Evolutionary conservation across 192 early-diverging fungal genomes (phyloP), one percentile per base, ranked within the genome.

Genomic region (Funneliformis geosporum): DNA sequence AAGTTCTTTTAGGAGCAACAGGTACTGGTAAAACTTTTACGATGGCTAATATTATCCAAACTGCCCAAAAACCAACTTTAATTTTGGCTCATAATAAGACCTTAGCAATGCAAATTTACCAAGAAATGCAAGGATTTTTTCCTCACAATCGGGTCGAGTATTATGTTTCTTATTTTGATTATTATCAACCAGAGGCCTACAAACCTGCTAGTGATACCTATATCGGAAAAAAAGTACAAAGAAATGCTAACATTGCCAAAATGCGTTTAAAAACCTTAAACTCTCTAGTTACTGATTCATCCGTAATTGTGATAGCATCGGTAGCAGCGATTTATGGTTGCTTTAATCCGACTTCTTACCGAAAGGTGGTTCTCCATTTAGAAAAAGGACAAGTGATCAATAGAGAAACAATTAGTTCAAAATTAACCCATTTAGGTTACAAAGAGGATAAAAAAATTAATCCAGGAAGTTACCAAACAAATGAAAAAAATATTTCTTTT

Each of bases 101-200:
- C 5, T 23, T 73, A 28, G 70, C 70, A 1, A 73, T 73, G 70
- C 70, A 73, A 73, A 73, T 73, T 50, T 73, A 73, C 16, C 70
- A 73, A 73, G 70, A 73, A 73, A 73, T 73, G 70, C 70, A 73
- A 73, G 70, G 70, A 4, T 73, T 73, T 73, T 73, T 73, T 7
- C 70, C 46, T 12, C 70, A 73, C 47, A 73, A 73, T 44, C 1
- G 14, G 27, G 70, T 73, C 16, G 70, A 73, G 47, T 73, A 73
- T 73, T 73, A 73, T 46, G 46, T 73, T 44, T 73, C 46, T 44
- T 73, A 47, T 73, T 47, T 73, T 73, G 66, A 47, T 73, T 43
- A 73, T 46, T 73, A 73, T 44, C 70, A 73, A 44, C 40, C 70
- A 21, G 70, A 73, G 9, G 70, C 70, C 70, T 73, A 73, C 14